Base-by-base conservation (phyloP, 1,139 yeast genomes). In the Yamadazyma diddensiae region DNA sequence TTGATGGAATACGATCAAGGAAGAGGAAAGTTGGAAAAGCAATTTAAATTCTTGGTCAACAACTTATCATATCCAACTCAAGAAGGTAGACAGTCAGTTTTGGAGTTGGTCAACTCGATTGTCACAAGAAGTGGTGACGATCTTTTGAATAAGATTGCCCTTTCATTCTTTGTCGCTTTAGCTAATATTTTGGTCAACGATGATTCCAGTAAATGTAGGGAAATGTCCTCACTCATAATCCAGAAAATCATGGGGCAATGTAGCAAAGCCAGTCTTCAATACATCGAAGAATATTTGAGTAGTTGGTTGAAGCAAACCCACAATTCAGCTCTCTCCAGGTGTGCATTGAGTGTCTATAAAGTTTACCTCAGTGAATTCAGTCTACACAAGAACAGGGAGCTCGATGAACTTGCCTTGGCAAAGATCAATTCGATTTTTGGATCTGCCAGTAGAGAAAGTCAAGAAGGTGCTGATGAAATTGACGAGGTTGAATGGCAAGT, bases 1-100 rank as follows among this genome's bases (percentile, higher is more conserved):
- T 62, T 92, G 49, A 84, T 90, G 82, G 96, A 88, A 49, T 92
- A 86, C 50, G 97, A 95, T 48, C 97, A 92, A 61, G 90, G 97
- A 20, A 75, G 81, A 50, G 90, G 94, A 5, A 77, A 88, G 44
- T 59, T 92, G 33, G 94, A 85, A 45, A 85, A 82, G 48, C 95
- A 86, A 47, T 80, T 90, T 58, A 79, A 82, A 43, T 81, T 82
- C 50, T 68, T 92, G 57, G 83, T 90, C n/a, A 78, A 77, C 42
- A 92, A 94, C 53, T 65, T 94, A 50, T 73, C 79, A 17, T 94
- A 94, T 53, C 92, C 95, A 10, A 81, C 95, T 4, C 82, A 82
- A 39, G 74, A 79, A 28, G 99, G 98, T 33, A 73, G 97, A 35
- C 82, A 83, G 48, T 86, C 97, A 1, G 95, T 87, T 2, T 77